Conservation (phyloP, 2,329 filamentous ascomycete species). For the Triangularia verruculosa region DNA sequence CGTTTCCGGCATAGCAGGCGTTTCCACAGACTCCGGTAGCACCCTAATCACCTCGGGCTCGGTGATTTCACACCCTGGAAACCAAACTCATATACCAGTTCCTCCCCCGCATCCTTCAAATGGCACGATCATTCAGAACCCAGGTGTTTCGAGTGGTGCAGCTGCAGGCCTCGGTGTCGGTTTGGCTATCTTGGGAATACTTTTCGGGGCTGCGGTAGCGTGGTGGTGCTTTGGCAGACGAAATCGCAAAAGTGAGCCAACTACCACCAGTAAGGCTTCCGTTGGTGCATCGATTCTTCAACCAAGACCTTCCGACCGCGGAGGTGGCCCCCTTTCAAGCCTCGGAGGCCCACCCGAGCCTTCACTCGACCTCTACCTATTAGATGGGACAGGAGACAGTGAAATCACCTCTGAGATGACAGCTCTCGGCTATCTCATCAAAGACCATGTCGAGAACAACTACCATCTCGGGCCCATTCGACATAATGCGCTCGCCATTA, state of each 20-base stretch:
- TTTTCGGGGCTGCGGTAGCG: neutral
- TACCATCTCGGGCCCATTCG: constrained; percentile 4
- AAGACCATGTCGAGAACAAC: constrained; percentile 6
- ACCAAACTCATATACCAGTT: neutral
- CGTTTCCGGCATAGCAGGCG: too few species aligned
- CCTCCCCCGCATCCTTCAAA: neutral
- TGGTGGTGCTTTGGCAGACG: neutral
- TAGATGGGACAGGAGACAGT: constrained; percentile 10
- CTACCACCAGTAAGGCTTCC: neutral
- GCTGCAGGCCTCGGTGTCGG: neutral
- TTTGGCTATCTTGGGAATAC: neutral
- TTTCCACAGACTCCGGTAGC: too few species aligned
- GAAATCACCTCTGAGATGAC: constrained; percentile 8
- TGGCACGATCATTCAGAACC: neutral
- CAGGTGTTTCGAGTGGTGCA: neutral
- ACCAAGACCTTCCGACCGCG: neutral
- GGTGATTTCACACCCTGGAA: neutral
- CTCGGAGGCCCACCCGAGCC: neutral
- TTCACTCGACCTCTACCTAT: neutral
- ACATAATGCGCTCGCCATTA: neutral
- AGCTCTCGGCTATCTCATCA: constrained; percentile 1
- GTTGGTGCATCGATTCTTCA: neutral
- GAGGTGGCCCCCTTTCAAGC: neutral
- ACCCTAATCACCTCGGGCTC: neutral
- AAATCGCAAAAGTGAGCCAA: neutral